Conservation (phyloP, 345 rosid genomes). For the Salix udensis region DNA sequence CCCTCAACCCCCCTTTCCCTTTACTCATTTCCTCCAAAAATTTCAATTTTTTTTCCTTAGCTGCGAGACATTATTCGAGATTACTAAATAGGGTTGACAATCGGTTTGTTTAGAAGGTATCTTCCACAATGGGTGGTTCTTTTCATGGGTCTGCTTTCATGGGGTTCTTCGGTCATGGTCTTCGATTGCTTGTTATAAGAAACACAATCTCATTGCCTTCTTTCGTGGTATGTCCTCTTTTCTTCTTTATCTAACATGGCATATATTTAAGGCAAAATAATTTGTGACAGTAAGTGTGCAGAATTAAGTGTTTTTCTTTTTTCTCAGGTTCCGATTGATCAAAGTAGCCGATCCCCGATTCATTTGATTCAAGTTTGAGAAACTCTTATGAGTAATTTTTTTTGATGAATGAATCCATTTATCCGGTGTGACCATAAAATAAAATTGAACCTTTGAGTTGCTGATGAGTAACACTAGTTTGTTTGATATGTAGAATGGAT, state of each 20-base stretch:
- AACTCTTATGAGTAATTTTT: background rate
- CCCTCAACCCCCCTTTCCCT: too few species aligned
- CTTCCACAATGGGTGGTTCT: too few species aligned
- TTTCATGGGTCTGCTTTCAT: too few species aligned
- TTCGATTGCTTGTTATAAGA: slow-evolving; percentile 72
- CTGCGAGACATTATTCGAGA: too few species aligned
- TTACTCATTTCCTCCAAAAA: too few species aligned
- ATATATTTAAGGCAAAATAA: background rate
- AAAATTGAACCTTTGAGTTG: background rate
- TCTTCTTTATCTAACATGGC: background rate
- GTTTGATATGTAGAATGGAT: background rate
- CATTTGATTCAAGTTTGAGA: background rate
- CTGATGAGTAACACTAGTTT: background rate
- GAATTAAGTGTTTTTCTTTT: background rate
- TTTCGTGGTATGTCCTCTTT: slow-evolving; percentile 44
- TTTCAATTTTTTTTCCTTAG: too few species aligned
- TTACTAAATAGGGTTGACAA: too few species aligned
- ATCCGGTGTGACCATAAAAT: background rate
- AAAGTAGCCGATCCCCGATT: background rate
- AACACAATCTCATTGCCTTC: slow-evolving; percentile 65
- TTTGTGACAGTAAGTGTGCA: background rate
- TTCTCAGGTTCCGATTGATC: background rate
- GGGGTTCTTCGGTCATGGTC: too few species aligned
- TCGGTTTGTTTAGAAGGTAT: too few species aligned
- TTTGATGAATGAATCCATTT: background rate